These are phyloP conservation scores for Lolium perenne DNA, from an alignment of 176 grass and related monocot species.

Conservation along the genomic window DNA sequence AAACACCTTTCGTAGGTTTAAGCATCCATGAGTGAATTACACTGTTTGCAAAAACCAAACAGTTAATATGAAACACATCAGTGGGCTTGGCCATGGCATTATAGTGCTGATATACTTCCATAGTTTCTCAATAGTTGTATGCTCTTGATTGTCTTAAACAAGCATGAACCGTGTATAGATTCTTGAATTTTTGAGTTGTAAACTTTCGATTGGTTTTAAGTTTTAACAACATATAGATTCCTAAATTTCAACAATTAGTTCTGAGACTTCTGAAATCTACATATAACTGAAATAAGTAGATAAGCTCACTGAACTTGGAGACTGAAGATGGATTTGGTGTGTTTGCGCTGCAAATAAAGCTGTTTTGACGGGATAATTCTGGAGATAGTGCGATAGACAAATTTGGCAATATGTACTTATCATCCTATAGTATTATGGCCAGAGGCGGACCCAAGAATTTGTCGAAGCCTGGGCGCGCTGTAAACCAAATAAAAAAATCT, in stretches of 20 bases:
- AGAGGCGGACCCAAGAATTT: too few relatives aligned
- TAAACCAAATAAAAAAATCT: too few relatives aligned
- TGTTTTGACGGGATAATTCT: background rate
- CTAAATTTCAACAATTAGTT: conserved; percentile 6
- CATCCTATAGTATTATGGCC: background rate
- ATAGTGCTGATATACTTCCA: background rate
- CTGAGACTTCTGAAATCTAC: background rate
- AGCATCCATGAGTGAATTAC: too few relatives aligned
- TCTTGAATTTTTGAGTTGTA: background rate
- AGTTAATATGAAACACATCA: background rate
- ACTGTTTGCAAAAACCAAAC: background rate
- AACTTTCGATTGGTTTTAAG: conserved; percentile 2
- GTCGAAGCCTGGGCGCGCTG: too few relatives aligned
- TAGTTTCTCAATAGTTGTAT: conserved; percentile 1
- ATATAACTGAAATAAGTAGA: background rate
- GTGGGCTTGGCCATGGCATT: background rate
- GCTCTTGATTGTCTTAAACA: conserved; percentile 7
- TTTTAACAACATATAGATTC: background rate
- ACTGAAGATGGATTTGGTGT: conserved; percentile 2
- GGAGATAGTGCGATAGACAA: background rate
- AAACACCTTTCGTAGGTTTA: background rate
- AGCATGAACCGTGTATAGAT: background rate
- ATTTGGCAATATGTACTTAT: background rate
- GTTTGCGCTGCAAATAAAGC: background rate
- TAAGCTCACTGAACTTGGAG: background rate